Conservation (phyloP, 2,329 filamentous ascomycete genomes). For the Cercospora nicotianae region DNA sequence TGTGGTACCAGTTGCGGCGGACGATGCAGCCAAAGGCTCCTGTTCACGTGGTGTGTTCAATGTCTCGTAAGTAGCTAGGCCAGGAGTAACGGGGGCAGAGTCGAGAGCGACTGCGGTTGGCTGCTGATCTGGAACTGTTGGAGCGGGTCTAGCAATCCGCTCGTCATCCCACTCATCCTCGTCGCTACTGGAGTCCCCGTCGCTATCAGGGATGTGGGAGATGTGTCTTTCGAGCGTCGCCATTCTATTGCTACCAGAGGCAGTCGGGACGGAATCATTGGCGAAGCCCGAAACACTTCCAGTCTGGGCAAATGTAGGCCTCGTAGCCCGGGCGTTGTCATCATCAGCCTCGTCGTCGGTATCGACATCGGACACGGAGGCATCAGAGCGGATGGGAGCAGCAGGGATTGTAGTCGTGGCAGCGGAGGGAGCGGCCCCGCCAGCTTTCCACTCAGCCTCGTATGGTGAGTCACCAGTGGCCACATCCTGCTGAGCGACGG, state of each 20-base stretch:
- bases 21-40: not conserved
- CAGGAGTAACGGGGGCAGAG: not conserved
- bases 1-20: not conserved
- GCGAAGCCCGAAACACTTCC: constrained; percentile 14
- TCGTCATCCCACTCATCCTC: constrained; percentile 26
- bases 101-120: not conserved
- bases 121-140: not conserved
- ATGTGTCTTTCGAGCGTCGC: constrained; percentile 38
- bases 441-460: constrained; percentile 10
- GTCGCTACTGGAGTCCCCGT: constrained; percentile 18
- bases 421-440: constrained; percentile 6
- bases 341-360: constrained; percentile 10
- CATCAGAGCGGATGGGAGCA: not conserved
- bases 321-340: not conserved
- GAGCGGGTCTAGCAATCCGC: not conserved
- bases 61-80: not conserved
- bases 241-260: constrained; percentile 11
- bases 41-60: not conserved
- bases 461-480: constrained; percentile 1
- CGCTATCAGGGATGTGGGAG: constrained; percentile 33
- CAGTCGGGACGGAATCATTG: constrained; percentile 9
- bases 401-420: constrained; percentile 2
- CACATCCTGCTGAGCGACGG: constrained; percentile 9
- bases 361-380: not conserved
- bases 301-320: constrained; percentile 22